A percentile compares a stretch with the other conserved stretches of the same genome.
Conservation (phyloP, 2,329 filamentous ascomycete species). For the Fusarium nygamai region DNA sequence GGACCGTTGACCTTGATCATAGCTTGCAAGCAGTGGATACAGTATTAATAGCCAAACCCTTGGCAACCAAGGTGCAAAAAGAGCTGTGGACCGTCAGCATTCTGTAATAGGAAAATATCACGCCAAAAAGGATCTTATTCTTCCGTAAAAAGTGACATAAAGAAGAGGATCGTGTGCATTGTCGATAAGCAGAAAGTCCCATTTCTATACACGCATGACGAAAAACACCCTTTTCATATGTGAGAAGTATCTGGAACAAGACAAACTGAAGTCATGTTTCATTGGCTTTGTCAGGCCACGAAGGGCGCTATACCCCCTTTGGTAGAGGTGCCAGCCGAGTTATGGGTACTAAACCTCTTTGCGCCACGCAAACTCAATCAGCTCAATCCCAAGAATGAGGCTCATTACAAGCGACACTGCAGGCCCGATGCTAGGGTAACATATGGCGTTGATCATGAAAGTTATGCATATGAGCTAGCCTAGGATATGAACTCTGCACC, state of each 20-base stretch:
- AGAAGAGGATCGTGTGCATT: background rate
- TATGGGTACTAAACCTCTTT: background rate
- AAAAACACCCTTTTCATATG: no score
- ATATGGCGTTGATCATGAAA: background rate
- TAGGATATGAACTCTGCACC: background rate
- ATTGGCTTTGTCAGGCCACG: background rate
- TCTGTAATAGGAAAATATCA: background rate
- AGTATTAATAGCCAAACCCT: background rate
- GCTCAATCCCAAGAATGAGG: background rate
- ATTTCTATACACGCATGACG: rapidly evolving
- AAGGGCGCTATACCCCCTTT: background rate
- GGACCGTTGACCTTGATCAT: background rate
- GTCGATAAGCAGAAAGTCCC: background rate
- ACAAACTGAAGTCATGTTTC: rapidly evolving
- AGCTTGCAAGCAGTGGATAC: background rate
- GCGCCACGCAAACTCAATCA: background rate
- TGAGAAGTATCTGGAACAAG: background rate
- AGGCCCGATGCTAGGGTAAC: background rate
- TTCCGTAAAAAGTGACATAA: background rate
- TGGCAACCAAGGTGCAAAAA: background rate
- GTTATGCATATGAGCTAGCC: background rate
- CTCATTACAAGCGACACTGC: background rate
- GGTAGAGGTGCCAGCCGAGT: background rate
- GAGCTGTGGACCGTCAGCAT: background rate
- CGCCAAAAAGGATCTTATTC: rapidly evolving